These are phyloP conservation scores for Neurospora sp. DNA, from an alignment of 495 filamentous ascomycete genomes.

Conservation along the genomic window DNA sequence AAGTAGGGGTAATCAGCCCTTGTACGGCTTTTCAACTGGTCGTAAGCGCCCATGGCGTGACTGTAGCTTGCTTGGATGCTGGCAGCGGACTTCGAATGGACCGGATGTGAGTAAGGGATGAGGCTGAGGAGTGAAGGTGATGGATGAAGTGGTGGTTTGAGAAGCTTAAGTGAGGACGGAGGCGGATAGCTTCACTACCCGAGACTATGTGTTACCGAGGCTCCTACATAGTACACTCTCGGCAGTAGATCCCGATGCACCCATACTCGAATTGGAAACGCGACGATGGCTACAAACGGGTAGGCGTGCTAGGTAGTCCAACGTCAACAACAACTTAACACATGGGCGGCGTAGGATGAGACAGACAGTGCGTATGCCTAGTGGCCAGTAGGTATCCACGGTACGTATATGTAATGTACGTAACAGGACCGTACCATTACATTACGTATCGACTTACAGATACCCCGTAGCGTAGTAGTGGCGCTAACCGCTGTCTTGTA, in stretches of 20 bases:
- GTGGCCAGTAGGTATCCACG: not conserved
- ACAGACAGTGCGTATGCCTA: not conserved
- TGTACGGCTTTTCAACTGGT: slow-evolving; percentile 49
- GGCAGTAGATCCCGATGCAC: not conserved
- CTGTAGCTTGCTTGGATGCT: not conserved
- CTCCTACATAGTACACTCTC: not conserved
- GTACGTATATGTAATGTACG: not conserved
- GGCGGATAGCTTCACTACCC: not conserved
- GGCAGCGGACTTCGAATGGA: not conserved
- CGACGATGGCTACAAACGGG: not conserved
- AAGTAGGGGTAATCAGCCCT: slow-evolving; percentile 69
- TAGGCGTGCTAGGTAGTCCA: not conserved
- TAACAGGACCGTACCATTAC: not conserved
- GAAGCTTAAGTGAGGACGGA: not conserved
- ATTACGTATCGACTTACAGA: not conserved
- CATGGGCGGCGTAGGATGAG: not conserved
- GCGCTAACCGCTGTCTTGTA: not conserved
- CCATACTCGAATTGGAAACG: not conserved
- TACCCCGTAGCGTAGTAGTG: not conserved
- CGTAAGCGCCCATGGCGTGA: slow-evolving; percentile 22
- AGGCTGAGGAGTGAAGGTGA: not conserved
- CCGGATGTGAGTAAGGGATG: not conserved
- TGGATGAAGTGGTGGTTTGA: not conserved
- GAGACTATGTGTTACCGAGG: not conserved
- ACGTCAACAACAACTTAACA: not conserved